Conservation (phyloP, 192 early-diverging fungal species). For the Backusella tuberculispora region DNA sequence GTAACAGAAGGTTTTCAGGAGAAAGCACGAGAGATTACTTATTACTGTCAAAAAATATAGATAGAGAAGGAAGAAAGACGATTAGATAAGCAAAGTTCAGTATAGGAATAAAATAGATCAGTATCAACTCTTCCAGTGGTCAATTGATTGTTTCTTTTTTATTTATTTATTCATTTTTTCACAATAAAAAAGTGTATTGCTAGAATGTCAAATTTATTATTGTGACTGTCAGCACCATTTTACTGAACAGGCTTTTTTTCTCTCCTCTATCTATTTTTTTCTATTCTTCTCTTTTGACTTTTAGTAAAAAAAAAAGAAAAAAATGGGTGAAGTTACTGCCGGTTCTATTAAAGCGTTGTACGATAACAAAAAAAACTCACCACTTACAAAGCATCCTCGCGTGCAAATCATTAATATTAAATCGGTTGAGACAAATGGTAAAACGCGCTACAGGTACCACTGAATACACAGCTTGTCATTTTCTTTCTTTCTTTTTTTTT, state of each 20-base stretch:
- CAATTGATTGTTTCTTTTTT: too few species aligned
- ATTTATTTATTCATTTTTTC: too few species aligned
- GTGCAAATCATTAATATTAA: constrained; percentile 50
- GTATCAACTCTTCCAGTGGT: too few species aligned
- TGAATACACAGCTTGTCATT: constrained; percentile 16
- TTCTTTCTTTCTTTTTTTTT: not conserved
- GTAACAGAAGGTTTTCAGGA: too few species aligned
- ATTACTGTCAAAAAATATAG: too few species aligned
- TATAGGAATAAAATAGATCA: too few species aligned
- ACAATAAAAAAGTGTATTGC: too few species aligned
- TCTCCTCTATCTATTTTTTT: not conserved
- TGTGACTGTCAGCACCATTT: not conserved
- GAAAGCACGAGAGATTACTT: too few species aligned
- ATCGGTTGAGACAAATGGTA: constrained; percentile 24
- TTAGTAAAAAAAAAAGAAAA: not conserved
- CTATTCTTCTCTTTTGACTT: not conserved
- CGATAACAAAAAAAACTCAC: constrained; percentile 30
- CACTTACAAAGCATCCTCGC: constrained; percentile 27
- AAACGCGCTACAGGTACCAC: constrained; percentile 45
- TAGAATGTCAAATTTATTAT: not conserved
- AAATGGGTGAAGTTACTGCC: constrained; percentile 10
- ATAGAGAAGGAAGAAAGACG: too few species aligned
- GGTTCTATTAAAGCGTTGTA: constrained; percentile 46
- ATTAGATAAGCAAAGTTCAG: too few species aligned
- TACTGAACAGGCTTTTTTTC: not conserved